Evolutionary conservation across 805 yeast species (phyloP).

Genomic region (Sungouiozyma ichnusensis): DNA sequence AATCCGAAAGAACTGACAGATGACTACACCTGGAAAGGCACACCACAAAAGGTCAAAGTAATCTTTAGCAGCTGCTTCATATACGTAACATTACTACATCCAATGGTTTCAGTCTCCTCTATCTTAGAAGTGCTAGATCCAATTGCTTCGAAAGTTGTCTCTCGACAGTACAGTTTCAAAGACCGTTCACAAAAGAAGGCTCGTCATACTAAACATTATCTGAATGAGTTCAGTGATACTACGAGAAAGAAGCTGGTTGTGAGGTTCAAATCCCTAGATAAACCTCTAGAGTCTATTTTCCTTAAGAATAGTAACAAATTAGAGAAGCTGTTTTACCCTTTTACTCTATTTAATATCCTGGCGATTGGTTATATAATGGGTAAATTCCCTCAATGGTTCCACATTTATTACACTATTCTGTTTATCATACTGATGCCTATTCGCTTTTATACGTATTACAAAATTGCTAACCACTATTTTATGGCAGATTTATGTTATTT

Average conservation of each 20-base stretch:
- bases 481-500: constrained; percentile 91
- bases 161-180: constrained; percentile 6
- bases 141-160: constrained; percentile 17
- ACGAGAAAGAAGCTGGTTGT: constrained; percentile 13
- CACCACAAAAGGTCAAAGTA: too few relatives aligned
- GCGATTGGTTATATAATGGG: constrained; percentile 70
- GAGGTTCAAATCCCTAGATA: constrained; percentile 19
- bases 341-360: constrained; percentile 59
- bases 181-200: constrained; percentile 1
- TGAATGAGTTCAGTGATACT: constrained; percentile 12
- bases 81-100: too few relatives aligned
- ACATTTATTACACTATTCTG: constrained; percentile 56
- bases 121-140: constrained; percentile 24
- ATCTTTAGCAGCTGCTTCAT: too few relatives aligned
- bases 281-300: constrained; percentile 24
- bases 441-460: constrained; percentile 71
- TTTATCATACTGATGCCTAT: constrained; percentile 67
- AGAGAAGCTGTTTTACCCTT: constrained; percentile 75
- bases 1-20: too few relatives aligned
- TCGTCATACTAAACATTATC: constrained; percentile 3
- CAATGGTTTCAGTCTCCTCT: constrained; percentile 10
- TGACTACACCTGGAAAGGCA: too few relatives aligned
- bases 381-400: constrained; percentile 65
- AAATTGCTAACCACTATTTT: constrained; percentile 70
- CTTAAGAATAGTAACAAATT: constrained; percentile 37